Conservation (phyloP, 805 yeast species). For the Candida nanaspora region DNA sequence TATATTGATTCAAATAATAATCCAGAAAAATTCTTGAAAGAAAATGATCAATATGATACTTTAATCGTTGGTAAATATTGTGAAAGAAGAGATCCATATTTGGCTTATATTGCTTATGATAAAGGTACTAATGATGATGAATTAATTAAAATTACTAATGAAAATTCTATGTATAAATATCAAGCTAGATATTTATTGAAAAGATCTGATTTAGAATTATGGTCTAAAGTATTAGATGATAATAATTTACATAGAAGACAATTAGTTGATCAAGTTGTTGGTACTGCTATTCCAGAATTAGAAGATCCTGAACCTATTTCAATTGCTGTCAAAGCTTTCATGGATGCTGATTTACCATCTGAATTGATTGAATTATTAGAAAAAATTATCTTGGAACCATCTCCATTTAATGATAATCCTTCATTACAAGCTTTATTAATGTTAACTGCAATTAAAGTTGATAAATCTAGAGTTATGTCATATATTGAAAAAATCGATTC, state of each 20-base stretch:
- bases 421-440: conserved; percentile 89
- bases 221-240: conserved; percentile 70
- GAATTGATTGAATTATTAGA: conserved; percentile 93
- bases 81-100: conserved; percentile 97
- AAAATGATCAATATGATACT: conserved; percentile 87
- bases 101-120: conserved; percentile 96
- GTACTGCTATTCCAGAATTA: conserved; percentile 92
- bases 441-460: conserved; percentile 94
- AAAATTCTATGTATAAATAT: conserved; percentile 95
- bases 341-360: conserved; percentile 88
- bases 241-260: conserved; percentile 86
- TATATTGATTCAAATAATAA: conserved; percentile 96
- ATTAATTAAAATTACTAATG: conserved; percentile 86
- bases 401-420: conserved; percentile 93
- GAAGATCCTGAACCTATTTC: conserved; percentile 92
- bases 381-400: conserved; percentile 93
- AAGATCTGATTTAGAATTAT: conserved; percentile 79
- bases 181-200: conserved; percentile 93
- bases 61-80: conserved; percentile 94
- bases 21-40: conserved; percentile 93
- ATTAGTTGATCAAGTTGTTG: conserved; percentile 87
- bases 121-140: conserved; percentile 92
- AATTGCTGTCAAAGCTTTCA: conserved; percentile 87
- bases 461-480: conserved; percentile 72
- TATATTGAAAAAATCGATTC: conserved; percentile 87